These are phyloP conservation scores for Rhododendron henanense DNA, from an alignment of 148 eudicot genomes.

Conservation along the genomic window DNA sequence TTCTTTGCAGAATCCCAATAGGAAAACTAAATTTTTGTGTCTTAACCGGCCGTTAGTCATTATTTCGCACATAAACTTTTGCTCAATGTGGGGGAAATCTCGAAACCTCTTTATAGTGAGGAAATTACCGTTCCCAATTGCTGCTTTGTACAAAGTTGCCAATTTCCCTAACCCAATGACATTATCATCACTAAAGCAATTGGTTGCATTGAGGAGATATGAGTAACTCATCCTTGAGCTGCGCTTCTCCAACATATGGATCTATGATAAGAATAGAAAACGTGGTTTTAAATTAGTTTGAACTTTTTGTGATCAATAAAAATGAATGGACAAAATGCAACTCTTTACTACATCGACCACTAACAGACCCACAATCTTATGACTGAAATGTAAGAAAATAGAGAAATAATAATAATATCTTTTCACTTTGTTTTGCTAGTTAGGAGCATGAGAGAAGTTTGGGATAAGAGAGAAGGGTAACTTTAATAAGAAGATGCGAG, in stretches of 20 bases:
- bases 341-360: too few relatives aligned
- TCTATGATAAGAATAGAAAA: background rate
- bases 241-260: background rate
- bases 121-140: background rate
- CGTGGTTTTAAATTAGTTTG: background rate
- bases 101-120: background rate
- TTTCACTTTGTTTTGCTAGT: too few relatives aligned
- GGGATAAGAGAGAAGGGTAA: too few relatives aligned
- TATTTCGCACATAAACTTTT: background rate
- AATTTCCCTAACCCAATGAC: background rate
- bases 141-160: background rate
- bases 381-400: too few relatives aligned
- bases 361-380: too few relatives aligned
- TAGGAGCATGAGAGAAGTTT: too few relatives aligned
- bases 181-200: background rate
- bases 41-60: background rate
- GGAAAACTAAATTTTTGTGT: background rate
- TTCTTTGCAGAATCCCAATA: background rate
- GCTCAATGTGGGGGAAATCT: background rate
- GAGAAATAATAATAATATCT: too few relatives aligned
- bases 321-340: too few relatives aligned
- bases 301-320: background rate
- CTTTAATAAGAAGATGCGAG: too few relatives aligned
- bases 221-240: background rate
- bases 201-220: background rate